Evolutionary conservation across 78 protist species (phyloP).

Genomic region (Mantamonas sphyraenae): DNA sequence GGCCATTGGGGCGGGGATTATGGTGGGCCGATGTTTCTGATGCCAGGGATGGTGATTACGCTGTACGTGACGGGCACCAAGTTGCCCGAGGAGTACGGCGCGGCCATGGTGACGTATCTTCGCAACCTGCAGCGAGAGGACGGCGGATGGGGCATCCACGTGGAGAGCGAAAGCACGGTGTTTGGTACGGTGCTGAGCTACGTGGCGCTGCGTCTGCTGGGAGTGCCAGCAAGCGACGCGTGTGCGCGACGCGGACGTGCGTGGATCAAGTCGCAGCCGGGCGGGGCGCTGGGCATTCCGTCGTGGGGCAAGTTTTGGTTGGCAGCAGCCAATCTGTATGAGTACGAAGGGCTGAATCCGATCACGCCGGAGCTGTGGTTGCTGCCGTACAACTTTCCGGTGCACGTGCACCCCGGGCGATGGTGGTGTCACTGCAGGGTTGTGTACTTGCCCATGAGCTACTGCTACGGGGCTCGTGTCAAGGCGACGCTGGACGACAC

Average conservation of each 20-base stretch:
- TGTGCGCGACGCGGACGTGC: slow-evolving; percentile 23
- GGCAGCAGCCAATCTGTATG: slow-evolving; percentile 49
- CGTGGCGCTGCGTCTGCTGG: slow-evolving; percentile 74
- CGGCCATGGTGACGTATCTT: slow-evolving; percentile 67
- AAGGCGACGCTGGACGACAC: slow-evolving; percentile 3
- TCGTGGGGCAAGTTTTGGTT: slow-evolving; percentile 91
- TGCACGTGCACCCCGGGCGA: slow-evolving; percentile 54
- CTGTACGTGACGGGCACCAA: slow-evolving; percentile 42
- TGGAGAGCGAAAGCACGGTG: slow-evolving; percentile 66
- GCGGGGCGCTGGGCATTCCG: slow-evolving; percentile 69
- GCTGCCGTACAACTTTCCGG: slow-evolving; percentile 25
- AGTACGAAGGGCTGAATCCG: slow-evolving; percentile 67
- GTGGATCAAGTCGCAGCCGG: slow-evolving; percentile 25
- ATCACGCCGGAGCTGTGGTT: slow-evolving; percentile 80
- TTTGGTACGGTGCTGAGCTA: slow-evolving; percentile 80
- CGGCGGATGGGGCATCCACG: slow-evolving; percentile 86
- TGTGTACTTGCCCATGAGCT: slow-evolving; percentile 87
- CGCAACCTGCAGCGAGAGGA: slow-evolving; percentile 55
- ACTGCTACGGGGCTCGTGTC: slow-evolving; percentile 57
- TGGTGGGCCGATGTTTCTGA: slow-evolving; percentile 85
- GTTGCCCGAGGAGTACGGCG: slow-evolving; percentile 15
- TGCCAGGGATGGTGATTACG: slow-evolving; percentile 78
- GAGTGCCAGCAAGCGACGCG: slow-evolving; percentile 41
- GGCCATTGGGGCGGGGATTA: slow-evolving; percentile 93
- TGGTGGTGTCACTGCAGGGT: slow-evolving; percentile 86